These are phyloP conservation scores for Xylaria cubensis DNA, from an alignment of 495 filamentous ascomycete genomes.

Conservation along the genomic window DNA sequence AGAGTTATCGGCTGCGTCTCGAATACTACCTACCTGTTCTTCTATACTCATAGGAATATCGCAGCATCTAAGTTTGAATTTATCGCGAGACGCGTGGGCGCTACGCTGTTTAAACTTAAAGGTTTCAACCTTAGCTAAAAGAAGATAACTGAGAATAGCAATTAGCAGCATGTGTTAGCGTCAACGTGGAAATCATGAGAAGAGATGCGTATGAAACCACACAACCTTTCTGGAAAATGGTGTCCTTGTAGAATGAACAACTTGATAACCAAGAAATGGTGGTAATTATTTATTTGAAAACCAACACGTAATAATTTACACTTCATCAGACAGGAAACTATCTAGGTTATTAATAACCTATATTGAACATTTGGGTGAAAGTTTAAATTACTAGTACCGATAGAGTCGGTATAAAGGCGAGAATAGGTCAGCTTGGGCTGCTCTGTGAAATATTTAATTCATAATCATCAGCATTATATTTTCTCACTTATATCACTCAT, in stretches of 20 bases:
- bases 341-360: neutral
- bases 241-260: neutral
- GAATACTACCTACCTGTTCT: neutral
- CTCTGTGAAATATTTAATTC: neutral
- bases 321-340: neutral
- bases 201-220: neutral
- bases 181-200: neutral
- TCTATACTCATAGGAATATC: neutral
- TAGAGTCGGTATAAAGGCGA: neutral
- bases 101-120: neutral
- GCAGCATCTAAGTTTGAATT: neutral
- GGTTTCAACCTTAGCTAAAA: neutral
- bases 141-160: neutral
- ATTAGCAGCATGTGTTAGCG: neutral
- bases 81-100: neutral
- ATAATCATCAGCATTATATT: neutral
- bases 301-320: neutral
- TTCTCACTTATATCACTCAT: neutral
- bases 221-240: neutral
- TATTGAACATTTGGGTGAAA: neutral
- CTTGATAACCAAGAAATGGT: neutral
- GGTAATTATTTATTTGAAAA: neutral
- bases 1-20: neutral
- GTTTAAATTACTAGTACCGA: neutral
- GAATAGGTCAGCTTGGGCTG: neutral